Percentiles rank a stretch among this genome's conserved stretches.
phyloP scores from a whole-genome alignment of 768 basidiomycete species.

The Paxillus ammoniavirescens region DNA sequence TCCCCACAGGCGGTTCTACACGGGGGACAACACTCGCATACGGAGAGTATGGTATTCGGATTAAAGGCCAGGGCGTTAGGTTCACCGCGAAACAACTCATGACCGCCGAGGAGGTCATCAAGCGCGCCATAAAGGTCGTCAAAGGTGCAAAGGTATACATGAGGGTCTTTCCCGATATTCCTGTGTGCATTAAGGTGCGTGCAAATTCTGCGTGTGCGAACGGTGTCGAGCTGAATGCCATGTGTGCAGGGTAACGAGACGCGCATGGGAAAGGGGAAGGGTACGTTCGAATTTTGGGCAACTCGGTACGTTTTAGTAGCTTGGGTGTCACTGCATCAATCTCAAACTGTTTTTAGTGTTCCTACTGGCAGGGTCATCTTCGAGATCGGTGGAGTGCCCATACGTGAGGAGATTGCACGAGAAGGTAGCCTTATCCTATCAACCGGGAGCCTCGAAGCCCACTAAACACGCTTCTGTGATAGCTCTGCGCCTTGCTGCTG shows the following conservation, averaged over 20 bases:
- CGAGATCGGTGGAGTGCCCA: slow-evolving; percentile 86
- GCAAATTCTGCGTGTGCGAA: neutral
- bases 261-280: slow-evolving; percentile 99
- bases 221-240: neutral
- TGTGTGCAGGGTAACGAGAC: slow-evolving; percentile 85
- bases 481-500: slow-evolving; percentile 88
- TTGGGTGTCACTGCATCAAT: neutral
- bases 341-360: slow-evolving; percentile 49
- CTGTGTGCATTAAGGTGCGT: slow-evolving; percentile 92
- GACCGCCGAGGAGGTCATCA: slow-evolving; percentile 83
- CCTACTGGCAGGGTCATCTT: slow-evolving; percentile 89
- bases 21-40: slow-evolving; percentile 91
- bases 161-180: slow-evolving; percentile 94
- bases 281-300: slow-evolving; percentile 96
- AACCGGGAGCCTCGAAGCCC: neutral
- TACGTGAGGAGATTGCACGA: slow-evolving; percentile 89
- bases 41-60: slow-evolving; percentile 90
- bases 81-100: slow-evolving; percentile 88
- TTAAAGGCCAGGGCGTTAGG: slow-evolving; percentile 77
- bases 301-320: slow-evolving; percentile 57
- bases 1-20: slow-evolving; percentile 86
- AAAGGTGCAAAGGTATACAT: slow-evolving; percentile 87
- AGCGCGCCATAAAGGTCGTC: slow-evolving; percentile 83
- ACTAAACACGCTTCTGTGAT: slow-evolving; percentile 4
- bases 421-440: slow-evolving; percentile 56